Evolutionary conservation across 2,329 filamentous ascomycete genomes (phyloP).

Genomic region (Drechslerella stenobrocha): DNA sequence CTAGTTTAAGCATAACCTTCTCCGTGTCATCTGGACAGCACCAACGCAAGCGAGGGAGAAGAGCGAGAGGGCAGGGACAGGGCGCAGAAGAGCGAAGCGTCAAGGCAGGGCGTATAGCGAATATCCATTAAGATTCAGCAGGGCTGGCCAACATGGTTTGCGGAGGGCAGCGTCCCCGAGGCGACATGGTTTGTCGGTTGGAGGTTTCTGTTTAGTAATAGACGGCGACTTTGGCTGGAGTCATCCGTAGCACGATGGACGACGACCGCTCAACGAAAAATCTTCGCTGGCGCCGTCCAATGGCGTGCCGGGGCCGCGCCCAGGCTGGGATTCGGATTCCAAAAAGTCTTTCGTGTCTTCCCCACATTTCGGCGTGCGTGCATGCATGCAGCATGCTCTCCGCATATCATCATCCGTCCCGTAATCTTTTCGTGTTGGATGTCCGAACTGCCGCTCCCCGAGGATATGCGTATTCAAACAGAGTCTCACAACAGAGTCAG

Average conservation of each 20-base stretch:
- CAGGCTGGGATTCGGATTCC: conserved; percentile 30
- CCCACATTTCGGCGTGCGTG: conserved; percentile 42
- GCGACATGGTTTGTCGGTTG: conserved; percentile 1
- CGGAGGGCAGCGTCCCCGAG: neutral
- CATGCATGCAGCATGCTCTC: neutral
- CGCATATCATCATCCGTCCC: no score
- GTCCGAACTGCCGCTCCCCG: no score
- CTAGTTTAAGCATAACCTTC: conserved; percentile 20
- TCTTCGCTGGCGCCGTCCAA: conserved; percentile 17
- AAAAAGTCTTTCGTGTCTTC: conserved; percentile 21
- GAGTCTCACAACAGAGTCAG: neutral
- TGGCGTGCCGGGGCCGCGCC: conserved; percentile 15
- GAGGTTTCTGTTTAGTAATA: conserved; percentile 45
- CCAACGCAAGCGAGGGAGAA: conserved; percentile 16
- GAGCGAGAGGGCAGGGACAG: neutral
- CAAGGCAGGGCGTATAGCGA: no score
- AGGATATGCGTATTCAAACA: neutral
- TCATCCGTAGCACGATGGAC: conserved; percentile 47
- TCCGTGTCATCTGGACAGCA: conserved; percentile 19
- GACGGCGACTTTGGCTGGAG: conserved; percentile 47
- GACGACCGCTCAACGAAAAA: conserved; percentile 19
- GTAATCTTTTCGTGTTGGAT: no score
- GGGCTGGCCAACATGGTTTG: neutral
- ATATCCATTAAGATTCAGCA: neutral
- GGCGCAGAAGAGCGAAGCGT: no score